Evolutionary conservation across 176 grass and related monocot species (phyloP).

Genomic region (maize (Zea mays)): Zm-B73-REFERENCE-NAM-5.0 NC_050099.1:13315501-13316000

Average conservation of each 20-base stretch:
- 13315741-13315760: neutral
- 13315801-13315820: constrained; percentile 47
- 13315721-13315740: neutral
- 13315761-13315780: neutral
- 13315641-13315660: too few relatives aligned
- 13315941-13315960: neutral
- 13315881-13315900: constrained; percentile 25
- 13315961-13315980: too few relatives aligned
- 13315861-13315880: constrained; percentile 45
- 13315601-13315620: neutral
- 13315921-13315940: neutral
- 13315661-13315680: too few relatives aligned
- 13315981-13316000: too few relatives aligned
- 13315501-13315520: constrained; percentile 56
- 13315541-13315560: constrained; percentile 33
- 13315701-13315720: neutral
- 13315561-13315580: constrained; percentile 37
- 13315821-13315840: neutral
- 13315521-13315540: constrained; percentile 30
- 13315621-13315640: neutral
- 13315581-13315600: constrained; percentile 1
- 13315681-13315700: too few relatives aligned
- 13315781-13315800: constrained; percentile 51
- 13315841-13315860: neutral
- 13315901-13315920: constrained; percentile 34